Evolutionary conservation across 768 basidiomycete genomes (phyloP), one percentile per base, ranked within the genome.

Genomic region (Pleurotus sapidus): DNA sequence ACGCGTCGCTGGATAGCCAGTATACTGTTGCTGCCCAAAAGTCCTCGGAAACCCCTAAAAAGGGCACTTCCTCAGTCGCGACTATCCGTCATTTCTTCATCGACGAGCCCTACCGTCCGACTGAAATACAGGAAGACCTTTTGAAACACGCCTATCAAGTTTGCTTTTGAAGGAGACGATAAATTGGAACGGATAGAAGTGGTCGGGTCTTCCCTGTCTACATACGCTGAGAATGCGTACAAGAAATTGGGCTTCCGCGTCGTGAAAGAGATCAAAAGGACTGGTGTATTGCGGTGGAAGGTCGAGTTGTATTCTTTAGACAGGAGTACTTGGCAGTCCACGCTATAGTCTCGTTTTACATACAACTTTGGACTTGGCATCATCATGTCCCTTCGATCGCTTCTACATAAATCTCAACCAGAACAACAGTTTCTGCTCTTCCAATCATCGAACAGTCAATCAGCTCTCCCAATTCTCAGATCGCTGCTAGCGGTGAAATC

Each of bases 81-180:
- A 71, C 76, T 15, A 84, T 93, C 62, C 85, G 89, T 27, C 91
- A 93, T 67, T 86, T 91, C 69, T 86, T 82, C 62, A 80, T 89
- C 23, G 86, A 89, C 40, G 86, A 86, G 61, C 74, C 72, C 14
- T 92, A 83, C 63, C 81, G 88, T 49, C 61, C 62, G 6, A 70
- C 80, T 20, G 74, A 74, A 11, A 75, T 89, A 43, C 88, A 91
- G 65, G 71, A 82, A 15, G 90, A 92, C 65, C 67, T 93, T 25
- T 72, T 93, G 6, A 65, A 74, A n/a, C 76, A 83, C 64, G 88
- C 86, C 0, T n/a, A 65, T 85, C 23, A 67, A 74, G 30, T 76
- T 80, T 55, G 81, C 84, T n/a, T 91, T 93, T 66, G 66, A 73
- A 11, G 63, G 70, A 7, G 69, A 77, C 54, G 49, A 66, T 8